Percentiles rank a stretch among this genome's conserved stretches.
Conservation (phyloP, 345 rosid species). For the Mangifera indica region DNA sequence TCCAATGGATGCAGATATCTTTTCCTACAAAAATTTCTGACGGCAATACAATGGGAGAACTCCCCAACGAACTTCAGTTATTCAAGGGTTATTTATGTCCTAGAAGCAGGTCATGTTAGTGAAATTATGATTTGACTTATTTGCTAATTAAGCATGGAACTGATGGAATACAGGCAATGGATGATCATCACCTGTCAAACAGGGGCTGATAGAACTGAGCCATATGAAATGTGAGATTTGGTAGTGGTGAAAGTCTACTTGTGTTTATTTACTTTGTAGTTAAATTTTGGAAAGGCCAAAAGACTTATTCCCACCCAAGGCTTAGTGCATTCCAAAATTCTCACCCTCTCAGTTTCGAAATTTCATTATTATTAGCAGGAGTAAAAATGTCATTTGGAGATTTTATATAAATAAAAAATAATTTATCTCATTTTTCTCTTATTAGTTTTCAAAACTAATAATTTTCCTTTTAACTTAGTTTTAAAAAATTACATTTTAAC, state of each 20-base stretch:
- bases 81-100: neutral
- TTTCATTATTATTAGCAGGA: too few species aligned
- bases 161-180: neutral
- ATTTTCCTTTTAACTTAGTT: too few species aligned
- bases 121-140: too few species aligned
- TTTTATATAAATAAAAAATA: too few species aligned
- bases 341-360: too few species aligned
- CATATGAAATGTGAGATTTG: constrained; percentile 7
- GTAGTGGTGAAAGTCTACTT: neutral
- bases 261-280: neutral
- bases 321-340: too few species aligned
- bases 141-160: neutral
- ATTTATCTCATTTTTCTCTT: too few species aligned
- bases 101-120: neutral
- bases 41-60: neutral
- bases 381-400: too few species aligned
- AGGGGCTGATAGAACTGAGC: neutral
- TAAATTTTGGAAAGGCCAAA: too few species aligned
- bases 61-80: neutral
- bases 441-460: too few species aligned
- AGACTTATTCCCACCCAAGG: too few species aligned
- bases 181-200: neutral
- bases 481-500: too few species aligned
- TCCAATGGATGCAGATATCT: neutral
- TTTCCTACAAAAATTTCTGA: neutral